Evolutionary conservation across 2,329 filamentous ascomycete species (phyloP).

Genomic region (Thyridium curvatum): DNA sequence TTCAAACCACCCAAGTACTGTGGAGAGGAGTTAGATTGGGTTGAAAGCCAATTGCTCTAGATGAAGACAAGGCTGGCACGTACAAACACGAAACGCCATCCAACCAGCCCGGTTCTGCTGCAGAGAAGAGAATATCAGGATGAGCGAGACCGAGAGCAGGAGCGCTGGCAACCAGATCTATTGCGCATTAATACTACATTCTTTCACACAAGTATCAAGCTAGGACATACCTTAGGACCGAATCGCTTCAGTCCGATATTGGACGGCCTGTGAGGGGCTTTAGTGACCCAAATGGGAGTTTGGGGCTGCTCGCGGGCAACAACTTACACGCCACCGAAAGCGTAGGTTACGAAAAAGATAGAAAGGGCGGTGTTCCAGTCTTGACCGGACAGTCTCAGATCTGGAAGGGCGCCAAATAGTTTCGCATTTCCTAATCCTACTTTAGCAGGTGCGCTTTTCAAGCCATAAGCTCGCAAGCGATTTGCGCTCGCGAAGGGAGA

Average conservation of each 20-base stretch:
- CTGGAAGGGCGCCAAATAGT: not conserved
- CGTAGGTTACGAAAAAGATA: slow-evolving; percentile 1
- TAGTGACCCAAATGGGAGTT: not conserved
- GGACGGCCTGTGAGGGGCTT: not conserved
- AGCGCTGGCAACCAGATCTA: slow-evolving; percentile 1
- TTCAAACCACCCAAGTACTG: slow-evolving; percentile 1
- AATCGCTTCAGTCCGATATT: not conserved
- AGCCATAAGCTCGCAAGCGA: no score
- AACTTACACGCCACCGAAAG: slow-evolving; percentile 2
- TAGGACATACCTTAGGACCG: not conserved
- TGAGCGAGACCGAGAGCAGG: not conserved
- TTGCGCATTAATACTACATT: no score
- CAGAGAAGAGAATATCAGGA: no score
- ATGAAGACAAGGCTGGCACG: no score
- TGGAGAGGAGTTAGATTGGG: no score
- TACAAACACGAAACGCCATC: not conserved
- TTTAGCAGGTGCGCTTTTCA: not conserved
- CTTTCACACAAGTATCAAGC: no score
- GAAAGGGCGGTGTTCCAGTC: slow-evolving; percentile 2
- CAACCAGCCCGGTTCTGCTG: not conserved
- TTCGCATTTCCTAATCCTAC: slow-evolving; percentile 1
- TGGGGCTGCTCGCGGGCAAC: no score
- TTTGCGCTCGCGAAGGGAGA: not conserved
- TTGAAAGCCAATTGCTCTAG: no score
- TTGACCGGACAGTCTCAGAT: not conserved